Percentiles rank a stretch among this genome's conserved stretches.
Conservation (phyloP, 2,329 filamentous ascomycete species). For the Xylaria sp. region DNA sequence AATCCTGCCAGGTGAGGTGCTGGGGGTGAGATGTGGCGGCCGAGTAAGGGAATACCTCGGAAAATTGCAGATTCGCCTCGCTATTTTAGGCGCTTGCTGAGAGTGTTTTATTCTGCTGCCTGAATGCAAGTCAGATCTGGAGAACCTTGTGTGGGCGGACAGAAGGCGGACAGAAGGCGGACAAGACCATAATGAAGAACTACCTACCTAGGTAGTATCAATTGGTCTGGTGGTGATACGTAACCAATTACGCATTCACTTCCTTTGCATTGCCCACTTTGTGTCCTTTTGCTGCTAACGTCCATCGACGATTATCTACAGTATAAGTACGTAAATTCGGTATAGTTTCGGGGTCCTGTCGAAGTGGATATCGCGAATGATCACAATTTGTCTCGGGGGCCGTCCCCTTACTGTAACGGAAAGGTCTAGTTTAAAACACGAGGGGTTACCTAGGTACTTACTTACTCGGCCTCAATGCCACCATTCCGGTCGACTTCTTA, state of each 20-base stretch:
- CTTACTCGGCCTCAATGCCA: too few species aligned
- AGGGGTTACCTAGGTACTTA: too few species aligned
- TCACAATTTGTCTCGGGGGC: slow-evolving; percentile 13
- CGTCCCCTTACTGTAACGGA: slow-evolving; percentile 19
- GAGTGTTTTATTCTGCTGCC: slow-evolving; percentile 19
- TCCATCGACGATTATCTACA: background rate
- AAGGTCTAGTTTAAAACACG: background rate
- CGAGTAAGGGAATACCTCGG: background rate
- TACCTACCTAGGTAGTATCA: background rate
- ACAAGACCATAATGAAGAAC: background rate
- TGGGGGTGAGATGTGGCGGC: background rate
- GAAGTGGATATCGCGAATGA: slow-evolving; percentile 22
- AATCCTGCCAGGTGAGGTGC: too few species aligned
- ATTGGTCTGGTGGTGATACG: background rate
- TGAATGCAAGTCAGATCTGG: slow-evolving; percentile 19
- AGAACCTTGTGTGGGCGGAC: slow-evolving; percentile 7
- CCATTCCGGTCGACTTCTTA: too few species aligned
- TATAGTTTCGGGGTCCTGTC: background rate
- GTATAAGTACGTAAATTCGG: background rate
- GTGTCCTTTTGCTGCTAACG: background rate
- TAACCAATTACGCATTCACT: slow-evolving; percentile 13
- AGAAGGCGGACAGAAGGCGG: background rate
- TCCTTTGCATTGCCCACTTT: background rate
- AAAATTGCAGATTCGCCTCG: background rate
- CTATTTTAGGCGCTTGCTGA: slow-evolving; percentile 5